Base-by-base conservation (phyloP, 2,329 filamentous ascomycete species). In the Mycosphaerella sp. region DNA sequence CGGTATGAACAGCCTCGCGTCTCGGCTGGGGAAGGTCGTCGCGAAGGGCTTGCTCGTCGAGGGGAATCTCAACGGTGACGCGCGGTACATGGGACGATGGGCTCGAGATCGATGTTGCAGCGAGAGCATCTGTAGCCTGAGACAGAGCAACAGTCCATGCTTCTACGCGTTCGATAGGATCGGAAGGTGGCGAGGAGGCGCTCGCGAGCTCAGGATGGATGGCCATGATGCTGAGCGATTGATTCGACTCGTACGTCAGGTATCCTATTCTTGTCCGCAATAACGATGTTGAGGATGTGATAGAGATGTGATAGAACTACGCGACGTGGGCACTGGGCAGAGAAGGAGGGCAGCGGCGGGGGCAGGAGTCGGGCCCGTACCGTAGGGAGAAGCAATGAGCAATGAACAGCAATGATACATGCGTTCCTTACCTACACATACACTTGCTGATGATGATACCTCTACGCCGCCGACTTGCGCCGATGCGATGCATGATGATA, bases 51-150 rank as follows among this genome's bases (percentile, higher is more conserved):
- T 68, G 64, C 58, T 81, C 80, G 67, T 94, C 87, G 47, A 95
- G 79, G 1, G 87, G 84, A 59, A 95, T 93, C 43, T 83, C 76
- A 47, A 95, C 76, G 4, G 82, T 76, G 25, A 79, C 76, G 41
- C 76, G 67, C 21, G 62, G 43, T 4, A 52, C 25, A 10, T 53
- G 57, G 8, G 63, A 60, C 6, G 60, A 57, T 12, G 64, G 45
- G n/a, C 55, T 42, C 30, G 70, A 66, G 53, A 75, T 67, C 35
- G 69, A 62, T 7, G 74, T 65, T 25, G 68, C 64, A 50, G 64
- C 64, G 44, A 76, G 61, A 18, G 69, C 70, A 36, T 71, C 69
- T 18, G 73, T 70, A 28, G 71, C 69, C 49, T 75, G 69, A 48
- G 71, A 69, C 49, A 75, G 69, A 49, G 71, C 68, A 9, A 66